These are phyloP conservation scores for Tolypocladium nubicola DNA, from an alignment of 2,329 filamentous ascomycete genomes.

Conservation along the genomic window DNA sequence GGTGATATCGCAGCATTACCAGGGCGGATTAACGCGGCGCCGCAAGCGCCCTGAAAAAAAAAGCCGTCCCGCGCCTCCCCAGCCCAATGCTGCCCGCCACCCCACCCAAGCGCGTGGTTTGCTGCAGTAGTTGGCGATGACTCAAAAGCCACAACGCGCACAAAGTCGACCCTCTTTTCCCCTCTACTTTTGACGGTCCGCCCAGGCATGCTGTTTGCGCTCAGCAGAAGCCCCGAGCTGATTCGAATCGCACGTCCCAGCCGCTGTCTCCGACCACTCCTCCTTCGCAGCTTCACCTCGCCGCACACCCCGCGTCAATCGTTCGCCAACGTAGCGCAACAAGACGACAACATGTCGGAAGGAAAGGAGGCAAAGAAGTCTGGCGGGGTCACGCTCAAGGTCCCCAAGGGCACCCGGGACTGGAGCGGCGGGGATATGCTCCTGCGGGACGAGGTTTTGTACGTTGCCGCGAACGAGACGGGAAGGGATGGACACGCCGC, in stretches of 20 bases:
- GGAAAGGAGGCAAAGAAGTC: constrained; percentile 26
- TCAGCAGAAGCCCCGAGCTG: constrained; percentile 3
- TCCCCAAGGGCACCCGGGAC: constrained; percentile 84
- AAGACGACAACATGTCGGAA: constrained; percentile 23
- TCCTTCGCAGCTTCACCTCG: constrained; percentile 2
- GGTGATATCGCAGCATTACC: background rate
- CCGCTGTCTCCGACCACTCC: background rate
- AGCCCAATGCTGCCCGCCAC: background rate
- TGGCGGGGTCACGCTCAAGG: constrained; percentile 59
- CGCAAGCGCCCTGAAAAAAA: background rate
- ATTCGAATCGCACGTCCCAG: constrained; percentile 1
- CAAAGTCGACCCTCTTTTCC: constrained; percentile 4
- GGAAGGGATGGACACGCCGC: background rate
- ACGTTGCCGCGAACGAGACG: background rate
- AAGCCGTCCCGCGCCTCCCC: background rate
- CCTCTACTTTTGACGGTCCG: background rate
- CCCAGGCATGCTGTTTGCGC: constrained; percentile 9
- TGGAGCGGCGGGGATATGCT: constrained; percentile 73
- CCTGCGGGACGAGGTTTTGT: constrained; percentile 70
- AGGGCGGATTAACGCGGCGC: background rate
- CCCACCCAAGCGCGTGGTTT: constrained; percentile 5
- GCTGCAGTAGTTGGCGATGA: constrained; percentile 5
- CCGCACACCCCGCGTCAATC: background rate
- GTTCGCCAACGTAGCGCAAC: background rate
- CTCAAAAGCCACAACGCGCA: constrained; percentile 6